Conservation (phyloP, 768 basidiomycete species). For the Russula abietina region DNA sequence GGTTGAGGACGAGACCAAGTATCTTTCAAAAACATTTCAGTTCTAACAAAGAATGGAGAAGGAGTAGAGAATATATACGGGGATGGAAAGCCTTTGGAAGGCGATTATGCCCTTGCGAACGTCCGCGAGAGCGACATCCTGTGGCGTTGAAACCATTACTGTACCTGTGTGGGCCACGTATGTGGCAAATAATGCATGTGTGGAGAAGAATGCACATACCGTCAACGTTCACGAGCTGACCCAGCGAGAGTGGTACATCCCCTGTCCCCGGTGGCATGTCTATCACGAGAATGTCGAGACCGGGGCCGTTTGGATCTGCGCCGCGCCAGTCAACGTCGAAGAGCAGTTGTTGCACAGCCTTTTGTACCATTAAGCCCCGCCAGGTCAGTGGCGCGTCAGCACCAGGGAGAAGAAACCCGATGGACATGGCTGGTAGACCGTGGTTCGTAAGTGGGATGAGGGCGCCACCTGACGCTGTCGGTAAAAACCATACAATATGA, state of each 20-base stretch:
- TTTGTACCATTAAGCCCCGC: constrained; percentile 98
- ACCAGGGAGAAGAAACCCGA: constrained; percentile 85
- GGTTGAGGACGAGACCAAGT: constrained; percentile 80
- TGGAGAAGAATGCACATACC: constrained; percentile 43
- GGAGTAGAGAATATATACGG: constrained; percentile 47
- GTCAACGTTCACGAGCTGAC: constrained; percentile 78
- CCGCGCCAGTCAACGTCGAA: constrained; percentile 92
- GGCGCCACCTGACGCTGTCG: constrained; percentile 48
- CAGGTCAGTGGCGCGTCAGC: constrained; percentile 84
- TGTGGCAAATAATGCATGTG: background rate
- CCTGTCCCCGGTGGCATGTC: constrained; percentile 99
- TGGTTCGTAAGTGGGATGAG: constrained; percentile 83
- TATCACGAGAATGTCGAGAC: constrained; percentile 79
- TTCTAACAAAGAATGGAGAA: background rate
- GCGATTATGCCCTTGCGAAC: constrained; percentile 89
- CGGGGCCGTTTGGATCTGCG: constrained; percentile 34
- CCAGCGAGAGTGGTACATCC: constrained; percentile 88
- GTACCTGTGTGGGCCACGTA: constrained; percentile 49
- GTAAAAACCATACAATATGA: too few species aligned
- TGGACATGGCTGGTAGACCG: constrained; percentile 90
- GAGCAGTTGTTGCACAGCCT: constrained; percentile 91
- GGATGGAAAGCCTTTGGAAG: constrained; percentile 83
- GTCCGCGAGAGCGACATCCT: constrained; percentile 88
- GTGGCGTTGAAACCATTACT: constrained; percentile 92
- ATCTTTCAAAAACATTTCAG: constrained; percentile 46